Base-by-base conservation (phyloP, 2,329 filamentous ascomycete genomes). In the Macrophomina tecta region DNA sequence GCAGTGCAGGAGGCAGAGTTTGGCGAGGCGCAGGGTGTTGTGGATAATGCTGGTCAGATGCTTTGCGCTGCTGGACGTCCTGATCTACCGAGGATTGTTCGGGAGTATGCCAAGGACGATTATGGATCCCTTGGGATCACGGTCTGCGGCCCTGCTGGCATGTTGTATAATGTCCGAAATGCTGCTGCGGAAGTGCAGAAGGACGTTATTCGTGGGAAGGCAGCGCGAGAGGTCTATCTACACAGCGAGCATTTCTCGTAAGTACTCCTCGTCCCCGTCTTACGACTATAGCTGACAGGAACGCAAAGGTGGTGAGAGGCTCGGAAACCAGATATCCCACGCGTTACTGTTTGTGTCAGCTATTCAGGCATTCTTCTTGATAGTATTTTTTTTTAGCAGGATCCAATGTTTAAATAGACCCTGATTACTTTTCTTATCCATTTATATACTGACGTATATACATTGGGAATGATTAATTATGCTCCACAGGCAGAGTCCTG, bases 231-330 rank as follows among this genome's bases (percentile, higher is more conserved):
- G 58, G 69, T 70, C 4, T 69, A 66, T 32, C n/a, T 70, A 28
- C 68, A 70, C 48, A 66, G 45, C 12, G 68, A 70, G 40, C 61
- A 63, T 45, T 70, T 70, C 51, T 52, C 56, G 67, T 68, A 40
- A 68, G 68, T 68, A 11, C 3, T 30, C 3, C 23, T 55, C 2
- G 16, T 2, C 4, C 7, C 2, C 6, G 18, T 28, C 5, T 8
- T 28, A 18, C 2, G 28, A 7, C 18, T 14, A n/a, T 8, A 38
- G 53, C 53, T 56, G 4, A 56, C 36, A 8, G 18, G 4, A 42
- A 11, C 3, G 2, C 36, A 23, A 7, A 58, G 53, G 6, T 58
- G 53, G 53, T 58, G 36, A 45, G 9, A 23, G 7, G 45, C 11
- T 46, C 11, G 12, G 45, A 23, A 23, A 23, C 23, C 23, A 23